Percentiles rank a stretch among this genome's conserved stretches.
phyloP scores from a whole-genome alignment of 192 early-diverging fungal species.

The Entomortierella beljakovae region DNA sequence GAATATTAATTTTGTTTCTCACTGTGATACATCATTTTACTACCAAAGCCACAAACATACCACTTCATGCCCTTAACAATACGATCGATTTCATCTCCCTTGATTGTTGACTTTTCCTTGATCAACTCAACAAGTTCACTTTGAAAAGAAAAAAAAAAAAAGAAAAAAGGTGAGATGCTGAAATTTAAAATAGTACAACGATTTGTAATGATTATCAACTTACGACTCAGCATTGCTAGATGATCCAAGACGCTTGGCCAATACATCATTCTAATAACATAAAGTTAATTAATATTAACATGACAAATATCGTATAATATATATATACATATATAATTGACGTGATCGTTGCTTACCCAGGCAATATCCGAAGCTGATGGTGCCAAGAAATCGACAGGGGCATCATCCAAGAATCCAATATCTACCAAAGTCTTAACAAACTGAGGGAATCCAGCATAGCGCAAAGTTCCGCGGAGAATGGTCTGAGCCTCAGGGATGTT shows the following conservation, averaged over 20 bases:
- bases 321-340: not conserved
- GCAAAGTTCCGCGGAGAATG: conserved; percentile 94
- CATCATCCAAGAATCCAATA: conserved; percentile 91
- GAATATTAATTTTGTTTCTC: too few relatives aligned
- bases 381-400: conserved; percentile 69
- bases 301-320: not conserved
- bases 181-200: not conserved
- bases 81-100: conserved; percentile 66
- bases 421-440: conserved; percentile 96
- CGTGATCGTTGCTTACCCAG: conserved; percentile 65
- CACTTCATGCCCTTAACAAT: conserved; percentile 81
- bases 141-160: not conserved
- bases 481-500: conserved; percentile 93
- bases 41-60: too few relatives aligned
- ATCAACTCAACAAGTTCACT: conserved; percentile 72
- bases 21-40: too few relatives aligned
- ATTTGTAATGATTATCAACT: not conserved
- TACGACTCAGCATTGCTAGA: conserved; percentile 52
- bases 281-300: not conserved
- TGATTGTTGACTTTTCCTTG: conserved; percentile 72
- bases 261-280: conserved; percentile 67
- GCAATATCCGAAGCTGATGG: conserved; percentile 66
- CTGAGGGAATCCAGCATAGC: conserved; percentile 97
- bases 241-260: conserved; percentile 68
- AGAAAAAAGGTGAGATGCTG: not conserved